Conservation (phyloP, 768 basidiomycete genomes). For the Tylopilus cervinicoccineus region DNA sequence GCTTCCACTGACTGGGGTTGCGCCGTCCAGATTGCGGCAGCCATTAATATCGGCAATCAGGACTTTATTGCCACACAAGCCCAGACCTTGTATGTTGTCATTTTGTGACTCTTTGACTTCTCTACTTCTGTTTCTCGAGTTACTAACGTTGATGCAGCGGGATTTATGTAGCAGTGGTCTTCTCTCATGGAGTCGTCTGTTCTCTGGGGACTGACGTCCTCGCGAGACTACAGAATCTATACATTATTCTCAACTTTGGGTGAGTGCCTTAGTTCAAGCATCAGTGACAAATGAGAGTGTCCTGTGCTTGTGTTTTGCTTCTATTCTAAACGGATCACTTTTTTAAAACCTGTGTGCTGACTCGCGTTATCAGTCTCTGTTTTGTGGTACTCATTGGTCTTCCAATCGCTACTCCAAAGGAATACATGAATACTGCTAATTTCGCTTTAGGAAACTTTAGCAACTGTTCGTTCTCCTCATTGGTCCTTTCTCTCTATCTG, state of each 20-base stretch:
- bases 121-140: too few species aligned
- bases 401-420: slow-evolving; percentile 58
- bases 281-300: too few species aligned
- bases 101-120: background rate
- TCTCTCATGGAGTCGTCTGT: slow-evolving; percentile 61
- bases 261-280: slow-evolving; percentile 32
- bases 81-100: slow-evolving; percentile 43
- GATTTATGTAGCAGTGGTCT: slow-evolving; percentile 54
- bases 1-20: slow-evolving; percentile 67
- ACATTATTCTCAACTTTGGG: slow-evolving; percentile 67
- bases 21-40: slow-evolving; percentile 63
- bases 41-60: slow-evolving; percentile 48
- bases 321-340: too few species aligned
- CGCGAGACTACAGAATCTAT: slow-evolving; percentile 67
- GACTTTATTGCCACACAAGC: slow-evolving; percentile 36
- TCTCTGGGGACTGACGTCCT: slow-evolving; percentile 62
- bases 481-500: background rate
- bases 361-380: slow-evolving; percentile 12
- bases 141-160: slow-evolving; percentile 39
- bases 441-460: slow-evolving; percentile 61
- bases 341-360: background rate
- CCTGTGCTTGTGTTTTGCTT: too few species aligned
- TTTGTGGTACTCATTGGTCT: slow-evolving; percentile 52
- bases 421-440: slow-evolving; percentile 54
- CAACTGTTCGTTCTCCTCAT: slow-evolving; percentile 40